phyloP scores from a whole-genome alignment of 306 rosid species.

The Comarum palustre region DNA sequence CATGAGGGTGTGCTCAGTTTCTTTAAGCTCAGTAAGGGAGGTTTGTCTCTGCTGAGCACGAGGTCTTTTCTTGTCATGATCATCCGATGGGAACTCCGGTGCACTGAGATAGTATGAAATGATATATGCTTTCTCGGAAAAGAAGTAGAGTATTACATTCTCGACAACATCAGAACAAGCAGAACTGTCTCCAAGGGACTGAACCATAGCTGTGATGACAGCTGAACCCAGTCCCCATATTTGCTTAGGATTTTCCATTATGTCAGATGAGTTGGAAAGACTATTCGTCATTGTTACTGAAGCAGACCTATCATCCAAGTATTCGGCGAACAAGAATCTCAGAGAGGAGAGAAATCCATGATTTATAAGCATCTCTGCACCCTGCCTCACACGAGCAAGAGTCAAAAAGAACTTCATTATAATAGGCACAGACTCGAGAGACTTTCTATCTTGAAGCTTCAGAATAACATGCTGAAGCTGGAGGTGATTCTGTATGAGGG shows the following conservation, averaged over 20 bases:
- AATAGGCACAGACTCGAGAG: constrained; percentile 45
- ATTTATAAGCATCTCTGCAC: constrained; percentile 80
- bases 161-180: constrained; percentile 65
- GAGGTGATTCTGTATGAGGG: constrained; percentile 67
- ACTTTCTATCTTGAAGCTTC: constrained; percentile 67
- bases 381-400: constrained; percentile 75
- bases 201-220: constrained; percentile 80
- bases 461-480: constrained; percentile 58
- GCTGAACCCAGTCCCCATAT: constrained; percentile 90
- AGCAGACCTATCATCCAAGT: constrained; percentile 40
- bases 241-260: constrained; percentile 51
- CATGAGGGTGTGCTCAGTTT: constrained; percentile 76
- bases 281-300: constrained; percentile 33
- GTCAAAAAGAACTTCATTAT: constrained; percentile 81
- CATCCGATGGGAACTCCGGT: constrained; percentile 67
- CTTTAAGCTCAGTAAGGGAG: constrained; percentile 64
- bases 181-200: constrained; percentile 78
- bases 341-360: constrained; percentile 71
- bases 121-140: constrained; percentile 64
- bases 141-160: constrained; percentile 65
- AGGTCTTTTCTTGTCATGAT: constrained; percentile 76
- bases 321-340: constrained; percentile 56
- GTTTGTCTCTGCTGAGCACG: constrained; percentile 55
- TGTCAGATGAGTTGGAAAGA: constrained; percentile 36
- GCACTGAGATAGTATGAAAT: constrained; percentile 70